These are phyloP conservation scores for Sequoia sempervirens DNA, from an alignment of 75 land plant species.

Conservation along the genomic window DNA sequence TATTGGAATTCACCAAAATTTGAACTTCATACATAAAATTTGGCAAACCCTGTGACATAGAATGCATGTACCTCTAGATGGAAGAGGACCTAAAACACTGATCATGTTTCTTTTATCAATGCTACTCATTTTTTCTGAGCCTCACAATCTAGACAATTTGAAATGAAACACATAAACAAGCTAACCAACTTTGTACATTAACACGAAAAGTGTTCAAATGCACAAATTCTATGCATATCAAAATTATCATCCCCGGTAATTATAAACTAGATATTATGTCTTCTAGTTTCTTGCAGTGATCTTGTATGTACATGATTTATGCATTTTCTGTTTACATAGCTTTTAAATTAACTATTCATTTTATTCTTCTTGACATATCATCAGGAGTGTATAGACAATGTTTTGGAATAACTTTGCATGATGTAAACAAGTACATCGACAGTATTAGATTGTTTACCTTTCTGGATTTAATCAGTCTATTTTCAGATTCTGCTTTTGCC, in stretches of 20 bases:
- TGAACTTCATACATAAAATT: too few species aligned
- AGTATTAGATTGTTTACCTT: constrained; percentile 30
- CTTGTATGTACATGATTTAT: too few species aligned
- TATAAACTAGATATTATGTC: neutral
- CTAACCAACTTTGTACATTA: neutral
- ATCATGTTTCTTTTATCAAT: neutral
- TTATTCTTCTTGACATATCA: neutral
- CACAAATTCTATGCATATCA: neutral
- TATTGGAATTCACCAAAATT: too few species aligned
- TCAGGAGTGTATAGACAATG: neutral
- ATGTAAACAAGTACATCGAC: neutral
- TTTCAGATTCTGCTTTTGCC: constrained; percentile 78
- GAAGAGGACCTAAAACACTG: neutral
- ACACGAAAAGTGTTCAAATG: neutral
- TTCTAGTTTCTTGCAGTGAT: too few species aligned
- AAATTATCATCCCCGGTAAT: neutral
- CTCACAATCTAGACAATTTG: neutral
- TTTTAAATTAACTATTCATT: neutral
- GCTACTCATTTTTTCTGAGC: neutral
- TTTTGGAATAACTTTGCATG: neutral
- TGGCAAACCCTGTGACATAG: too few species aligned
- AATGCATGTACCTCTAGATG: neutral
- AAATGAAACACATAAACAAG: neutral
- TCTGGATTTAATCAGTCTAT: constrained; percentile 50
- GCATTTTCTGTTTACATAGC: neutral